A percentile compares a stretch with the other conserved stretches of the same genome.
These are phyloP conservation scores for Alternaria tenuissima DNA, from an alignment of 2,329 filamentous ascomycete genomes.

Conservation along the genomic window DNA sequence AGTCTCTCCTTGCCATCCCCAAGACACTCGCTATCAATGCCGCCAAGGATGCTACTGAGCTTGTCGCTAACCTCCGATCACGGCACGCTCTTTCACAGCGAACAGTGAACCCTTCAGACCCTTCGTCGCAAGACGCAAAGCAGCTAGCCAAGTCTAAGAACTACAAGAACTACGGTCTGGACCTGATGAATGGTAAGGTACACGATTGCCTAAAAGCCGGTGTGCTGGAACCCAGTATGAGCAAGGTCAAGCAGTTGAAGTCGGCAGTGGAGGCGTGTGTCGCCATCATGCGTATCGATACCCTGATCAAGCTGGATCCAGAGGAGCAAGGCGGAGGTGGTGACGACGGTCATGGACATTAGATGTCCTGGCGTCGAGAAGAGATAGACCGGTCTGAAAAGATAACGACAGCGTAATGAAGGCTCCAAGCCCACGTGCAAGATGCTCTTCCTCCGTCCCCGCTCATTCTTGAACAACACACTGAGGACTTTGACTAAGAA, in stretches of 20 bases:
- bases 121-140: constrained; percentile 78
- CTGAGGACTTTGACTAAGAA: neutral
- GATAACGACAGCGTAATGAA: constrained; percentile 24
- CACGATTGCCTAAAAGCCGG: constrained; percentile 94
- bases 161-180: constrained; percentile 98
- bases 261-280: constrained; percentile 98
- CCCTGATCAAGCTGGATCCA: constrained; percentile 96
- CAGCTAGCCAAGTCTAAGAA: constrained; percentile 90
- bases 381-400: constrained; percentile 17
- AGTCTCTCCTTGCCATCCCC: constrained; percentile 91
- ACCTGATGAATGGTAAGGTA: constrained; percentile 87
- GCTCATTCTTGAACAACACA: neutral
- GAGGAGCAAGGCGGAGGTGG: constrained; percentile 75
- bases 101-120: constrained; percentile 72
- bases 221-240: constrained; percentile 95
- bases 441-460: constrained; percentile 6
- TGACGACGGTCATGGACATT: constrained; percentile 89
- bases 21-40: constrained; percentile 98
- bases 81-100: constrained; percentile 94
- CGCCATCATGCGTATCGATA: constrained; percentile 99
- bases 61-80: constrained; percentile 93
- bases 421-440: constrained; percentile 17
- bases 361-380: constrained; percentile 13
- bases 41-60: constrained; percentile 93
- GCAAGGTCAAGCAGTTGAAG: constrained; percentile 98